phyloP scores from a whole-genome alignment of 352 stramenopile species.

The Pythium dissimile region DNA sequence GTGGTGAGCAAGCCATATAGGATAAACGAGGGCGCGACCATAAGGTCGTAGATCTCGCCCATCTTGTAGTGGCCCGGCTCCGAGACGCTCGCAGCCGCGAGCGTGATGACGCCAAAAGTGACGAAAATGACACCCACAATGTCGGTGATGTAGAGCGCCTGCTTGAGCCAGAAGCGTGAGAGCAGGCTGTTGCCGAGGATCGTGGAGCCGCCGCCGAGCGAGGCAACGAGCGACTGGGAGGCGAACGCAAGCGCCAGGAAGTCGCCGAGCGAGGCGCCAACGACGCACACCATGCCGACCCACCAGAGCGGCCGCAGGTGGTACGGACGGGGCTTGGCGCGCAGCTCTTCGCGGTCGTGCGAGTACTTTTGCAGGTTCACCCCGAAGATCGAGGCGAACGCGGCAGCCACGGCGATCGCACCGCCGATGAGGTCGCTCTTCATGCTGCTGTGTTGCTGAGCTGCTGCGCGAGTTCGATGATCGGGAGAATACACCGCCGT shows the following conservation, averaged over 20 bases:
- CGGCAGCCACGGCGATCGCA: constrained; percentile 65
- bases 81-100: constrained; percentile 68
- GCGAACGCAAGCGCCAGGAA: constrained; percentile 86
- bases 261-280: constrained; percentile 78
- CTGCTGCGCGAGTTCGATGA: too few relatives aligned
- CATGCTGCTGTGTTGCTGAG: too few relatives aligned
- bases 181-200: constrained; percentile 85
- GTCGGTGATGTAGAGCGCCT: constrained; percentile 84
- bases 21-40: constrained; percentile 77
- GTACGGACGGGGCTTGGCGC: constrained; percentile 72
- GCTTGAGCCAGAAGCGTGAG: constrained; percentile 85
- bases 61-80: constrained; percentile 81
- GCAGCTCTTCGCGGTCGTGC: constrained; percentile 81
- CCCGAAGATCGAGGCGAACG: constrained; percentile 86
- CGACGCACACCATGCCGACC: constrained; percentile 85
- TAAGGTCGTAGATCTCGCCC: constrained; percentile 82
- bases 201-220: constrained; percentile 74
- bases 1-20: constrained; percentile 80
- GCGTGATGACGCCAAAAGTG: constrained; percentile 72
- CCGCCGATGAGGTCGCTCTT: constrained; percentile 78
- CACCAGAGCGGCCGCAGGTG: constrained; percentile 82
- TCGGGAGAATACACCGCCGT: too few relatives aligned
- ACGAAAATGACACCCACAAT: constrained; percentile 72
- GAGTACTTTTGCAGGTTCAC: constrained; percentile 92
- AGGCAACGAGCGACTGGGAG: constrained; percentile 82